Percentiles rank a stretch among this genome's conserved stretches.
Conservation (phyloP, 352 stramenopile genomes). For the Phytopythium kandeliae region DNA sequence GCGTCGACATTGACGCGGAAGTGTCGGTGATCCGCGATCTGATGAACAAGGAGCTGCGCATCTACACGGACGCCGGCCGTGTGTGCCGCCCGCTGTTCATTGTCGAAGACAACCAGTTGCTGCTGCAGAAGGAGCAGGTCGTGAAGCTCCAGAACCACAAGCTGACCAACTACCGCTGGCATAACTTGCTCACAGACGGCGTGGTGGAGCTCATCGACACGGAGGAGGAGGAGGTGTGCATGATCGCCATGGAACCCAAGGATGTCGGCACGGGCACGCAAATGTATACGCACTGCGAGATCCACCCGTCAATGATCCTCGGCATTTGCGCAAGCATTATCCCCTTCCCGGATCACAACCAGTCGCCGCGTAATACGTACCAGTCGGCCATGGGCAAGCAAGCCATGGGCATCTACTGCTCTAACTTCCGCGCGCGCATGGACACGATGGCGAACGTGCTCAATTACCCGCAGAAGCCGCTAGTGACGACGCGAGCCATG, state of each 20-base stretch:
- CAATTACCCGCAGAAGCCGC: constrained; percentile 99
- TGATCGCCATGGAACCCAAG: constrained; percentile 99
- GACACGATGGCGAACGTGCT: constrained; percentile 99
- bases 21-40: constrained; percentile 98
- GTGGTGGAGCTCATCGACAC: constrained; percentile 98
- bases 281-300: constrained; percentile 99
- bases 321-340: constrained; percentile 99
- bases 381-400: constrained; percentile 99
- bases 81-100: constrained; percentile 99
- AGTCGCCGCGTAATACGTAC: constrained; percentile 99
- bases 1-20: constrained; percentile 98
- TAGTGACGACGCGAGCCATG: constrained; percentile 99
- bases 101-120: constrained; percentile 94
- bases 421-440: constrained; percentile 99
- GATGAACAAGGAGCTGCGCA: constrained; percentile 97
- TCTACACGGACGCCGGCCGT: constrained; percentile 99
- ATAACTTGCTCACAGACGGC: constrained; percentile 90
- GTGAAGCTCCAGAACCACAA: constrained; percentile 92
- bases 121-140: constrained; percentile 98
- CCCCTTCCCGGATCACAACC: constrained; percentile 99
- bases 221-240: constrained; percentile 99
- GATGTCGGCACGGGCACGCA: constrained; percentile 84
- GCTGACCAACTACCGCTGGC: constrained; percentile 84
- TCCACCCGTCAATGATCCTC: constrained; percentile 99
- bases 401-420: constrained; percentile 99